Conservation (phyloP, 805 yeast species). For the Metschnikowia shivogae region DNA sequence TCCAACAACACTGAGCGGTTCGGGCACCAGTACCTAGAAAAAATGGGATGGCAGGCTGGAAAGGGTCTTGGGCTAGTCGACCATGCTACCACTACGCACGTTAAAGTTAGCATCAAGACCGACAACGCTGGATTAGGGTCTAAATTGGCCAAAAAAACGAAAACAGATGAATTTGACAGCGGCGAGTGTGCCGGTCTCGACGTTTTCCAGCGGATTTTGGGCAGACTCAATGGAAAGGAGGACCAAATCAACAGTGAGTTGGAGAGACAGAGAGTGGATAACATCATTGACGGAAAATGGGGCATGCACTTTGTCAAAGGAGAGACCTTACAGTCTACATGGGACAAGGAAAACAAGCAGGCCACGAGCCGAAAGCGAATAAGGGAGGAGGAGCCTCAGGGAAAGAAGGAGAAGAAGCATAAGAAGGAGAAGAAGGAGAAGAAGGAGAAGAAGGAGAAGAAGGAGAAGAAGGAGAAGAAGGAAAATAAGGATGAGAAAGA, state of each 20-base stretch:
- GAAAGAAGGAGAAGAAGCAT: conserved; percentile 2
- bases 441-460: conserved; percentile 17
- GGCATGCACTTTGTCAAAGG: conserved; percentile 87
- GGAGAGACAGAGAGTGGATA: conserved; percentile 63
- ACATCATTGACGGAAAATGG: conserved; percentile 78
- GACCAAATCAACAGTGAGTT: conserved; percentile 59
- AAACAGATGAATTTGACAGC: conserved; percentile 65
- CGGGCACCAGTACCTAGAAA: conserved; percentile 81
- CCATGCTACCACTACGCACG: conserved; percentile 72
- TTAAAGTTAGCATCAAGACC: conserved; percentile 75
- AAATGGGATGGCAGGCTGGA: conserved; percentile 92
- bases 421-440: conserved; percentile 6
- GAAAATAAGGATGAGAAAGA: conserved; percentile 23
- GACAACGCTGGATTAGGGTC: conserved; percentile 91
- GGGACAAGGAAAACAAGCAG: conserved; percentile 57
- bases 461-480: conserved; percentile 31
- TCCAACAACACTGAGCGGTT: conserved; percentile 78
- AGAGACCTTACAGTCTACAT: conserved; percentile 75
- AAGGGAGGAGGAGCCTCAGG: conserved; percentile 18
- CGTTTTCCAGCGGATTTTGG: conserved; percentile 85
- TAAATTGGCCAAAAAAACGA: conserved; percentile 53
- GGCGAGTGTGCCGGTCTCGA: conserved; percentile 90
- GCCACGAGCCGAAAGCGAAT: conserved; percentile 14
- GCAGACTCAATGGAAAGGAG: conserved; percentile 84
- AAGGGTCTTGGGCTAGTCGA: conserved; percentile 71